Conservation (phyloP, 805 yeast genomes). For the Suhomyces kilbournensis region DNA sequence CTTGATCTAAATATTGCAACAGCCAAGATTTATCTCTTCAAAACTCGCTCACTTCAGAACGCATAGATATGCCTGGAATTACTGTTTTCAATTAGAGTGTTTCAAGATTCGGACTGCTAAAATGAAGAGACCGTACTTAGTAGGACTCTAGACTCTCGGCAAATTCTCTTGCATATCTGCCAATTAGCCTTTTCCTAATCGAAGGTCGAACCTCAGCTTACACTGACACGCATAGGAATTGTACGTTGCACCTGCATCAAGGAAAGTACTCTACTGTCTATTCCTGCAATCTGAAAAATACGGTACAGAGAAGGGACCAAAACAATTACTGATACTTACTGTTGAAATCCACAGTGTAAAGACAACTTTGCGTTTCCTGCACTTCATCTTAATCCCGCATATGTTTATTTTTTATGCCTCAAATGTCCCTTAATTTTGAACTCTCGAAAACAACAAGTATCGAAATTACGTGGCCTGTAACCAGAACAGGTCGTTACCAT, state of each 20-base stretch:
- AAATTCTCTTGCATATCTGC: neutral
- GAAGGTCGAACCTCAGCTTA: neutral
- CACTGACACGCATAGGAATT: neutral
- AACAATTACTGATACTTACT: no score
- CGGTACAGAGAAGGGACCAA: neutral
- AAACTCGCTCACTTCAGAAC: neutral
- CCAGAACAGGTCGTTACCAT: neutral
- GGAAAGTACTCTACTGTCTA: neutral
- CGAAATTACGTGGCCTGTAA: neutral
- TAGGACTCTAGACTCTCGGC: neutral
- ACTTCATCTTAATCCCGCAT: neutral
- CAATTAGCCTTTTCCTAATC: neutral
- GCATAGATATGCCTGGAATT: neutral
- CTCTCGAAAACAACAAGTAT: neutral
- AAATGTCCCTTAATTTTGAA: neutral
- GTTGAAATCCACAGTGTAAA: neutral
- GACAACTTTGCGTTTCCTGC: neutral
- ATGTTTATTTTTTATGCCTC: neutral
- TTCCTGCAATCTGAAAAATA: neutral
- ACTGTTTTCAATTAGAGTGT: neutral
- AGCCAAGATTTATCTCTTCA: neutral
- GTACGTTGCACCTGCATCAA: neutral
- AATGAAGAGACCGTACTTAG: neutral
- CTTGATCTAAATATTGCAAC: neutral
- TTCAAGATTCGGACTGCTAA: no score